Evolutionary conservation across 768 basidiomycete species (phyloP).

Genomic region (Boletus huronensis): DNA sequence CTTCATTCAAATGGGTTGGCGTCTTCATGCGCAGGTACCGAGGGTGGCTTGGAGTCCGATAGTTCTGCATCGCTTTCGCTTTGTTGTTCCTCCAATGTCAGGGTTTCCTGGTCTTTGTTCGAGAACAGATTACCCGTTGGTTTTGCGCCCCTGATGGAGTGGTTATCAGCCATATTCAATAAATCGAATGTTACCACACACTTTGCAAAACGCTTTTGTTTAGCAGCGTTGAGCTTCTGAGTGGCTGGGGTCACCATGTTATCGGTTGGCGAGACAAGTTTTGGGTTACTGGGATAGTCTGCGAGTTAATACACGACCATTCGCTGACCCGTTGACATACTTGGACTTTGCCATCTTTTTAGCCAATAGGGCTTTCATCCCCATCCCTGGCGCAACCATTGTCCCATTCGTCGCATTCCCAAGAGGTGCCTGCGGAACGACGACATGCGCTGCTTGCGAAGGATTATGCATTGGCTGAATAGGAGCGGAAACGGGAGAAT

Average conservation of each 20-base stretch:
- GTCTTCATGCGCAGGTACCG: slow-evolving; percentile 45
- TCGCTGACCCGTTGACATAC: slow-evolving; percentile 45
- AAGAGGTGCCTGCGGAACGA: slow-evolving; percentile 76
- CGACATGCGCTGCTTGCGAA: slow-evolving; percentile 70
- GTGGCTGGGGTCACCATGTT: slow-evolving; percentile 92
- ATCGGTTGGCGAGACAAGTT: slow-evolving; percentile 91
- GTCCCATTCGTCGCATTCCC: slow-evolving; percentile 59
- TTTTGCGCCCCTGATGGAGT: slow-evolving; percentile 48
- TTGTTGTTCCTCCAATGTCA: slow-evolving; percentile 29
- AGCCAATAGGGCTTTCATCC: slow-evolving; percentile 86
- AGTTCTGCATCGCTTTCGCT: slow-evolving; percentile 38
- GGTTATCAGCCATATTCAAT: slow-evolving; percentile 4
- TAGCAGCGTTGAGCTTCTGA: slow-evolving; percentile 85
- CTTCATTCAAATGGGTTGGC: slow-evolving; percentile 65
- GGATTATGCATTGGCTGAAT: slow-evolving; percentile 88
- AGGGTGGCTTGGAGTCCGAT: slow-evolving; percentile 29
- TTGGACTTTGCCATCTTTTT: slow-evolving; percentile 90
- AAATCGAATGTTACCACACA: slow-evolving; percentile 37
- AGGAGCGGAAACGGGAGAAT: slow-evolving; percentile 58
- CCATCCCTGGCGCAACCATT: slow-evolving; percentile 64
- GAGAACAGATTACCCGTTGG: slow-evolving; percentile 59
- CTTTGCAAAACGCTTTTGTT: slow-evolving; percentile 93
- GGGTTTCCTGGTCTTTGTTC: slow-evolving; percentile 34
- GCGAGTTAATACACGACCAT: background rate
- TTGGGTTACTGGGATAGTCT: slow-evolving; percentile 63